Base-by-base conservation (phyloP, 1,139 yeast genomes). In the Hansenula sp. region DNA sequence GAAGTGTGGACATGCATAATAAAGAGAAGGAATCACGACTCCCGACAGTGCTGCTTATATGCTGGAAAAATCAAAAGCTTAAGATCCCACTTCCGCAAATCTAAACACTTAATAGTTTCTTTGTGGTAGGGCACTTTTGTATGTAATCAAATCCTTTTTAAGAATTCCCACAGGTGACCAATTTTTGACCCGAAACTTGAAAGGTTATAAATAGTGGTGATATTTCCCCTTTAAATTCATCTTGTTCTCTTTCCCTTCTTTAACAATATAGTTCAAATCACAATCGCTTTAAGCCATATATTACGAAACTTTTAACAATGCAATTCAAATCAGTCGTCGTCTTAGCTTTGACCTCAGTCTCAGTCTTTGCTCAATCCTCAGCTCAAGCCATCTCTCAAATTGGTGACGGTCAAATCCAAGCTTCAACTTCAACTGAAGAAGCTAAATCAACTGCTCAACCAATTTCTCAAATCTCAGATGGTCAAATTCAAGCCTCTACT, bases 361-460 rank as follows among this genome's bases (percentile, higher is more conserved):
- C 39, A 13, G 45, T 46, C 21, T 42, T 36, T 10, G 48, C 46
- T 39, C 45, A 45, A 40, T 36, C 47, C 16, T 40, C 47, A 25
- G 48, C 41, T 37, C 33, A 29, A 18, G 56, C 48, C 34, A 46
- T 51, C 27, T 45, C 53, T 27, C 53, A 51, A 42, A 51, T 50
- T 27, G 40, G 43, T 41, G 55, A 51, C 31, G 55, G 53, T 33
- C 53, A 49, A 41, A 47, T 50, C 35, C 53, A 50, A 43, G 53
- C 53, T 19, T 16, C 53, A 13, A 47, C 53, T 11, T n/a, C 47
- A 5, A 39, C 52, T 25, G 41, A 40, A 3, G 36, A 47, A 21
- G 45, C 43, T 18, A 29, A 36, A 17, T 19, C 49, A 21, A 38
- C 52, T 38, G 49, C 42, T 24, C 41, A 27, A 13, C 43, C 46